These are phyloP conservation scores for Trichoderma koningii DNA, from an alignment of 2,329 filamentous ascomycete genomes.

Conservation along the genomic window DNA sequence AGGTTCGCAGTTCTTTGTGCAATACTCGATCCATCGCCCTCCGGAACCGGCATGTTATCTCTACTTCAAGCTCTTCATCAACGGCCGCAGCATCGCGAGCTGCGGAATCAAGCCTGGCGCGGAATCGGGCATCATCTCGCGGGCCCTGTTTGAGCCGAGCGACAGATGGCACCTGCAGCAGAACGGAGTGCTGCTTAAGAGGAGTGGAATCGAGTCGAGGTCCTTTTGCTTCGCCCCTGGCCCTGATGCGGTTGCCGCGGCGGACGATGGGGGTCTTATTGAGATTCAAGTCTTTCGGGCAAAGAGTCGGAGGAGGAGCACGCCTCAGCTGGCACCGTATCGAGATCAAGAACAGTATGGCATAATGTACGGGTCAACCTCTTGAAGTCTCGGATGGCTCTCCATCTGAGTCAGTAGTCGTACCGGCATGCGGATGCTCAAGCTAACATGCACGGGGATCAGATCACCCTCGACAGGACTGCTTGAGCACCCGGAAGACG, in stretches of 20 bases:
- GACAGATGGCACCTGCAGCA: constrained; percentile 46
- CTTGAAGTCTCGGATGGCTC: not conserved
- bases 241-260: not conserved
- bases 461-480: constrained; percentile 58
- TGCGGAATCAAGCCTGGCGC: constrained; percentile 52
- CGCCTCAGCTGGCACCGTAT: constrained; percentile 47
- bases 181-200: constrained; percentile 38
- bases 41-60: constrained; percentile 44
- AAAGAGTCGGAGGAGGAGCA: constrained; percentile 48
- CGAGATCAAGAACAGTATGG: constrained; percentile 54
- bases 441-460: not conserved
- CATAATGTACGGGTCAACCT: constrained; percentile 50
- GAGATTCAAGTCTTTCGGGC: constrained; percentile 44
- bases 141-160: constrained; percentile 53
- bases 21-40: constrained; percentile 47
- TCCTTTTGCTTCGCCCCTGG: constrained; percentile 18
- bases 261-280: constrained; percentile 11
- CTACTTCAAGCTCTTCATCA: constrained; percentile 59
- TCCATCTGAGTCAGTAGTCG: too few species aligned
- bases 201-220: constrained; percentile 41
- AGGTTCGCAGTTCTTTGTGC: constrained; percentile 57
- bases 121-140: constrained; percentile 45
- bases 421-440: not conserved
- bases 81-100: constrained; percentile 53
- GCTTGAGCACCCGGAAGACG: constrained; percentile 53